Conservation (phyloP, 2,329 filamentous ascomycete genomes). For the Aureobasidium sp. region DNA sequence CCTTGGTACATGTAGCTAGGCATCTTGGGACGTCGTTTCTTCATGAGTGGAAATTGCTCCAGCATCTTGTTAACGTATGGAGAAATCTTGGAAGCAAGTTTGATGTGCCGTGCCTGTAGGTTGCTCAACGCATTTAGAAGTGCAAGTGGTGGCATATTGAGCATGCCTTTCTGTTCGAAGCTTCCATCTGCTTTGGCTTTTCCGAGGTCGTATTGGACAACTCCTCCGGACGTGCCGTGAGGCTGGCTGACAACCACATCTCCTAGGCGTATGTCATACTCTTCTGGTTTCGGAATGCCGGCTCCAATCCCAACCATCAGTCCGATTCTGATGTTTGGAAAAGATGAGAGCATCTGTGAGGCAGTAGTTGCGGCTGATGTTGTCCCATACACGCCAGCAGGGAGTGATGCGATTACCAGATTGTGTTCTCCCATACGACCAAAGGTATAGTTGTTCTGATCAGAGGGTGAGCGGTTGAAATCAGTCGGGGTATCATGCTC, state of each 20-base stretch:
- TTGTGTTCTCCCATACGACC: conserved; percentile 26
- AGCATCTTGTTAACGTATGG: background rate
- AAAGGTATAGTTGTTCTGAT: conserved; percentile 22
- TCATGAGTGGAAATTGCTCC: background rate
- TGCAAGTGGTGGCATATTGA: conserved; percentile 11
- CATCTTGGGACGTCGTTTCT: background rate
- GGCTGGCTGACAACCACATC: conserved; percentile 21
- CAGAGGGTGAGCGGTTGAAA: background rate
- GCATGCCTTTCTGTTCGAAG: conserved; percentile 17
- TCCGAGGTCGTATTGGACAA: conserved; percentile 22
- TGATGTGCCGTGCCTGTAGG: background rate
- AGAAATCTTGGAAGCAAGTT: background rate
- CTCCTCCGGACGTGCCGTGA: conserved; percentile 16
- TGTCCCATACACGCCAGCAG: conserved; percentile 17
- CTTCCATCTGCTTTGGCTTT: conserved; percentile 10
- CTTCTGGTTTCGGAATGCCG: conserved; percentile 14
- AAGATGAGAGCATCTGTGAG: conserved; percentile 14
- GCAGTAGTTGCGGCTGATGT: conserved; percentile 17
- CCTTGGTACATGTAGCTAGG: background rate
- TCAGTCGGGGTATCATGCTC: background rate
- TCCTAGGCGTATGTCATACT: conserved; percentile 20
- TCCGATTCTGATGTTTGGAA: conserved; percentile 13
- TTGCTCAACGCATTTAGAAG: background rate
- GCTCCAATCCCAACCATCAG: conserved; percentile 18
- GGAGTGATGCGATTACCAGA: conserved; percentile 24